Base-by-base conservation (phyloP, 2,329 filamentous ascomycete species). In the Botrytis squamosa region DNA sequence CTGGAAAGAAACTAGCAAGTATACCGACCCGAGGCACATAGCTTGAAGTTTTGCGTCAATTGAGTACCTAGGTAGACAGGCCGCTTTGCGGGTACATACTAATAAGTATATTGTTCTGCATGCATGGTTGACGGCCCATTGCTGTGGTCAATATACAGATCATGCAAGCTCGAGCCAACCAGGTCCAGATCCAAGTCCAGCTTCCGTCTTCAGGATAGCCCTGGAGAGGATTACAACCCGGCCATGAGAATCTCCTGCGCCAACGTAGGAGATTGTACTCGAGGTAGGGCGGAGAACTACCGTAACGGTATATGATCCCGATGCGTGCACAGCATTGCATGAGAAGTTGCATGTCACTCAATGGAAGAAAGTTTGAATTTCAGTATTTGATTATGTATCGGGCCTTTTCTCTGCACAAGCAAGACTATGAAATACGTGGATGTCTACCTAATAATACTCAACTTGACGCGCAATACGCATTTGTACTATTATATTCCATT, bases 41-140 rank as follows among this genome's bases (percentile, higher is more conserved):
- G 3, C 33, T 63, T 29, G 29, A 29, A 29, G 29, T 29, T 63
- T 63, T 36, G 22, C 62, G 42, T 36, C 57, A 18, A 29, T 29
- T 10, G 36, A 42, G 8, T 29, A 29, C 29, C 29, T 29, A 29
- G 29, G 29, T 40, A 36, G 25, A 4, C 42, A 18, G 18, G 29
- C 63, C 33, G 22, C 33, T 18, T 14, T 16, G n/a, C 25, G 7
- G 36, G 46, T 40, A 12, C 16, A 40, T 40, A 67, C 46, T 36
- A 66, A 22, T 36, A 66, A 22, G 20, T 33, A 62, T 49, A 63
- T 22, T 62, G 40, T 46, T 38, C 33, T 33, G 44, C n/a, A 44
- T 67, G 70, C 60, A 67, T 40, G 59, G 36, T 42, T 52, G 59
- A 40, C n/a, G 59, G 62, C 38, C 42, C 20, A 68, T 57, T 36